Conservation (phyloP, 2,329 filamentous ascomycete species). For the Microsporum canis region DNA sequence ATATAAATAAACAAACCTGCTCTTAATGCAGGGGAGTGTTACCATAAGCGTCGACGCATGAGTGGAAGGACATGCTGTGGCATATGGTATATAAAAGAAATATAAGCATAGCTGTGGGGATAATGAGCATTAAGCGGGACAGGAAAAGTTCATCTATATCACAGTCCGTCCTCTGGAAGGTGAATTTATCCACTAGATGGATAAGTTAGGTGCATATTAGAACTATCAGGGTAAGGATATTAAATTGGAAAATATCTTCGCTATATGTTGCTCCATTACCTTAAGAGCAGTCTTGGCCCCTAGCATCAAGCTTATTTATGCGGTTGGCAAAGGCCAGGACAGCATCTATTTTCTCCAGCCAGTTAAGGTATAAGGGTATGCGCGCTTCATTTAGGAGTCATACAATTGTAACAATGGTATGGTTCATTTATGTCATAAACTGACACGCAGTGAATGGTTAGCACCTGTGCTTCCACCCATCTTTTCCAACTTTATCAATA, state of each 20-base stretch:
- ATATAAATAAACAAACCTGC: background rate
- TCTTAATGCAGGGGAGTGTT: background rate
- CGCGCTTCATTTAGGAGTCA: background rate
- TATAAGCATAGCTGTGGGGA: background rate
- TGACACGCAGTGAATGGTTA: background rate
- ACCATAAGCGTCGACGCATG: background rate
- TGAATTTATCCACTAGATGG: background rate
- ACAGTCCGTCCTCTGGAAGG: background rate
- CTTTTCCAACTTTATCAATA: background rate
- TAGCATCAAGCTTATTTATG: background rate
- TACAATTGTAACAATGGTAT: background rate
- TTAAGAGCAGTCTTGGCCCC: background rate
- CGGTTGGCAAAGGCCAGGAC: background rate
- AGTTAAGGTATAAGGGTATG: too few relatives aligned
- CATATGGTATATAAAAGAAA: background rate
- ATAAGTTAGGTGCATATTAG: background rate
- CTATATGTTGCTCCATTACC: background rate
- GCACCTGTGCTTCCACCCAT: background rate
- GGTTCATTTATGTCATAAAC: background rate
- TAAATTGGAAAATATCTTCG: background rate
- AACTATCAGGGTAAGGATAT: background rate
- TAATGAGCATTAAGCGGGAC: background rate
- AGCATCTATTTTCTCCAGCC: too few relatives aligned
- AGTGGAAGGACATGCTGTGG: background rate
- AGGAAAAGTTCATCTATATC: background rate